These are phyloP conservation scores for Limonium bicolor DNA, from an alignment of 148 eudicot genomes.

Conservation along the genomic window DNA sequence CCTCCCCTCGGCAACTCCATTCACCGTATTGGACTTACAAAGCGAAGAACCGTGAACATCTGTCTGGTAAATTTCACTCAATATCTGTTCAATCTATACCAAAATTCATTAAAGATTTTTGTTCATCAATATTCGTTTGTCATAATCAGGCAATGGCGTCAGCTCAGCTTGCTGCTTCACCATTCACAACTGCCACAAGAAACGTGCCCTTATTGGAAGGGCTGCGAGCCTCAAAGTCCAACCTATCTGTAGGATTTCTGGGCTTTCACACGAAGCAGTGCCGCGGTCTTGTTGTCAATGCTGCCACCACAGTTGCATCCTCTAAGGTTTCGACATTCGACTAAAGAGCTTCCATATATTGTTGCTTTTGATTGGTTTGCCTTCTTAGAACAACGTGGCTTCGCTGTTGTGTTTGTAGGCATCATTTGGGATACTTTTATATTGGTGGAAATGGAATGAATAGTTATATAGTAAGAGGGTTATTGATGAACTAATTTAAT, in stretches of 20 bases:
- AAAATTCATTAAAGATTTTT: too few species aligned
- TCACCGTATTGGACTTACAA: too few species aligned
- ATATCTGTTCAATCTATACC: too few species aligned
- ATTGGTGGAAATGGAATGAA: too few species aligned
- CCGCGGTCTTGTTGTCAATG: constrained; percentile 24
- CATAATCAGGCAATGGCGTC: constrained; percentile 29
- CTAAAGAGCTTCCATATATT: not conserved
- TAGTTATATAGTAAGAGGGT: too few species aligned
- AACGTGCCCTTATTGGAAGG: constrained; percentile 26
- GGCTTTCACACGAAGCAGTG: constrained; percentile 15
- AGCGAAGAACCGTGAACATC: too few species aligned
- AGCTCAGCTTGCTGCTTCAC: constrained; percentile 28
- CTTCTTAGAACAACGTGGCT: too few species aligned
- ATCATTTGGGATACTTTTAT: too few species aligned
- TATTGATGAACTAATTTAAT: too few species aligned
- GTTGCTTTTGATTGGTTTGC: too few species aligned
- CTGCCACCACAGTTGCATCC: constrained; percentile 40
- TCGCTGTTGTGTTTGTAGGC: too few species aligned
- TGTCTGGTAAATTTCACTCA: too few species aligned
- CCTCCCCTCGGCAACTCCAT: not conserved
- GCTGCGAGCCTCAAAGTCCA: constrained; percentile 14
- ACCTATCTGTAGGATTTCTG: constrained; percentile 5
- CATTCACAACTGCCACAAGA: constrained; percentile 16
- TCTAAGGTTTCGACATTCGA: constrained; percentile 21
- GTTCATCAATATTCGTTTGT: not conserved